Conservation (phyloP, 106 monocot species). For the Iris macrosiphon region DNA sequence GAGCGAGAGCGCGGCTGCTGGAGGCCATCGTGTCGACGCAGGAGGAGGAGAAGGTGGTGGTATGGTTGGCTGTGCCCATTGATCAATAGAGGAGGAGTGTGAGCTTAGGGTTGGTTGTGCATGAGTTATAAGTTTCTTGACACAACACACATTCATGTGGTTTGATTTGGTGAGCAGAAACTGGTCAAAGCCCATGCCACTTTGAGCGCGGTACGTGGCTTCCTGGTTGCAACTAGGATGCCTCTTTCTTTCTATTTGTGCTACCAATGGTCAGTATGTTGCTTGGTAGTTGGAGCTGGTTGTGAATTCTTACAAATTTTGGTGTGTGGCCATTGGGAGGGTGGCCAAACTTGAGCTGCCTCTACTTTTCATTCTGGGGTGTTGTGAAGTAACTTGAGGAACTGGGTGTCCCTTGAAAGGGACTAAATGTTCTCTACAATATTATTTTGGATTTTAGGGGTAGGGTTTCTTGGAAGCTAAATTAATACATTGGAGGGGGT, state of each 20-base stretch:
- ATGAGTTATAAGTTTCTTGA: not conserved
- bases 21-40: constrained; percentile 15
- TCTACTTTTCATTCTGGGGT: too few relatives aligned
- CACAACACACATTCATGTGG: constrained; percentile 3
- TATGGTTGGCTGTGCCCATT: not conserved
- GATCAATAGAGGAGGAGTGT: not conserved
- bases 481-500: too few relatives aligned
- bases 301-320: constrained; percentile 3
- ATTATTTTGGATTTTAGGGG: too few relatives aligned
- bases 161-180: constrained; percentile 72
- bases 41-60: not conserved
- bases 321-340: constrained; percentile 13
- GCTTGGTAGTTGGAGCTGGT: not conserved
- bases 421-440: too few relatives aligned
- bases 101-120: not conserved
- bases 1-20: not conserved
- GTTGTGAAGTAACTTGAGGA: too few relatives aligned
- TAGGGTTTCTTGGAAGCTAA: too few relatives aligned
- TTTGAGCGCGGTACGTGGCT: not conserved
- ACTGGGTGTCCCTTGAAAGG: too few relatives aligned
- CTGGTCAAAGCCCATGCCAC: not conserved
- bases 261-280: not conserved
- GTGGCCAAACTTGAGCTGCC: constrained; percentile 47
- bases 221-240: not conserved
- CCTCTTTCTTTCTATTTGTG: not conserved